phyloP scores from a whole-genome alignment of 345 rosid species.

The Eucalyptus cloeziana region DNA sequence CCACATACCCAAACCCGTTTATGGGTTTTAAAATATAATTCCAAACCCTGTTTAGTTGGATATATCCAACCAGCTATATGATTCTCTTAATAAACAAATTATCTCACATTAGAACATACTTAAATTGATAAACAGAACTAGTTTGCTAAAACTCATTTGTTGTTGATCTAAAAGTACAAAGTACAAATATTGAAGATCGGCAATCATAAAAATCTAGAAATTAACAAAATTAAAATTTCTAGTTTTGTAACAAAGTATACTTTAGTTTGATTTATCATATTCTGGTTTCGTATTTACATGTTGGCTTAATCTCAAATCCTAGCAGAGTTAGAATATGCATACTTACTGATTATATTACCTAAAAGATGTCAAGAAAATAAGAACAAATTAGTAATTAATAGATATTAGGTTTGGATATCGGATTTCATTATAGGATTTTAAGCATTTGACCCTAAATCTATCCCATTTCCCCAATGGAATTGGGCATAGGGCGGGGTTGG shows the following conservation, averaged over 20 bases:
- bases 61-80: neutral
- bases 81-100: neutral
- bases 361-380: no score
- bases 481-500: no score
- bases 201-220: neutral
- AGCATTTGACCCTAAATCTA: neutral
- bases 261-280: neutral
- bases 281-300: neutral
- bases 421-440: neutral
- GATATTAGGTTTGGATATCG: neutral
- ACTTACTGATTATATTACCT: no score
- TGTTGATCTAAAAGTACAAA: neutral
- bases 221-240: neutral
- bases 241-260: no score
- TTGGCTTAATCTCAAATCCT: neutral
- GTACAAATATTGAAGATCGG: neutral
- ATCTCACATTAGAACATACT: neutral
- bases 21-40: no score
- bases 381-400: no score
- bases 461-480: neutral
- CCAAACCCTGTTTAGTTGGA: neutral
- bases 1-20: neutral
- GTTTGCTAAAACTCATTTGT: neutral
- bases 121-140: neutral
- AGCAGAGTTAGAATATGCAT: no score